These are phyloP conservation scores for Fusarium agapanthi DNA, from an alignment of 2,329 filamentous ascomycete genomes.

Conservation along the genomic window DNA sequence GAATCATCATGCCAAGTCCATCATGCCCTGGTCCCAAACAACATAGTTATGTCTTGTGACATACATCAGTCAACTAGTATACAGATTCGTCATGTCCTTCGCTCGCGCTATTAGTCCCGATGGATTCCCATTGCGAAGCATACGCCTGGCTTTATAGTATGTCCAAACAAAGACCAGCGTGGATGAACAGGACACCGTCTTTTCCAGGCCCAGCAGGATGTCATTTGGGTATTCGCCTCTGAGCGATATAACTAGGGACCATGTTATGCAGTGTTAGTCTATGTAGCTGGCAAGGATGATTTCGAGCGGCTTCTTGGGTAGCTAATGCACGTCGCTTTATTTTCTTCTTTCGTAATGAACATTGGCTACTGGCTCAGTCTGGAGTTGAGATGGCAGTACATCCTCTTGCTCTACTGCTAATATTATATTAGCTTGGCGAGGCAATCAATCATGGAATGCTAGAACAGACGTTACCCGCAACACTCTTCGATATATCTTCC, in stretches of 20 bases:
- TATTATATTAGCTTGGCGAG: background rate
- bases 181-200: background rate
- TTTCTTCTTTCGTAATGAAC: background rate
- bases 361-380: background rate
- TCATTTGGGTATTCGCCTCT: background rate
- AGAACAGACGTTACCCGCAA: background rate
- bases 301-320: background rate
- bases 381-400: background rate
- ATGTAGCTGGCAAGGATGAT: background rate
- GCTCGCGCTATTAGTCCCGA: background rate
- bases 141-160: background rate
- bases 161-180: background rate
- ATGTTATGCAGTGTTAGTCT: background rate
- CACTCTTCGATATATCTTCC: background rate
- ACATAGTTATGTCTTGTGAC: background rate
- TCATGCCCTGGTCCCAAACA: background rate
- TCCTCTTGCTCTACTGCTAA: background rate
- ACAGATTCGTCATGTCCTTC: background rate
- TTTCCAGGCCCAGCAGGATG: background rate
- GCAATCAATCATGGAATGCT: background rate
- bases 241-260: background rate
- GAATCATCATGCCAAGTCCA: background rate
- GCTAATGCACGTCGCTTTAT: background rate
- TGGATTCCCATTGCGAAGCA: background rate
- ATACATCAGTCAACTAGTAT: background rate